Percentiles rank a stretch among this genome's conserved stretches.
Conservation (phyloP, 2,329 filamentous ascomycete genomes). For the Penicillium thymicola region DNA sequence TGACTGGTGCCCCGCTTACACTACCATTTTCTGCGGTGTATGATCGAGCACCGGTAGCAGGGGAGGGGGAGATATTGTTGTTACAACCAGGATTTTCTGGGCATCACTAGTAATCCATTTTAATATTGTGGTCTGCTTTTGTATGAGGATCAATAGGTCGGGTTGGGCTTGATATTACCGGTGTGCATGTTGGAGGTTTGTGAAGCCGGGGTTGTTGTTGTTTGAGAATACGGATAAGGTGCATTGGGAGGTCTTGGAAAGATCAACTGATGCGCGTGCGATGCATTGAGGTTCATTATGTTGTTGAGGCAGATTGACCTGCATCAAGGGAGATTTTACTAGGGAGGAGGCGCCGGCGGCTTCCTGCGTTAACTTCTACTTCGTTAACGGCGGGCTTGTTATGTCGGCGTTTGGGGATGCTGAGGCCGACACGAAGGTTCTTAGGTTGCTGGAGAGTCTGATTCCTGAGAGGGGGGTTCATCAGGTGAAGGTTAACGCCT, state of each 20-base stretch:
- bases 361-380: slow-evolving; percentile 33
- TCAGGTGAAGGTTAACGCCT: slow-evolving; percentile 27
- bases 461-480: slow-evolving; percentile 27
- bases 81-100: too few relatives aligned
- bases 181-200: slow-evolving; percentile 32
- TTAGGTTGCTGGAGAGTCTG: slow-evolving; percentile 22
- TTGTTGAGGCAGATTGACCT: slow-evolving; percentile 29
- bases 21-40: too few relatives aligned
- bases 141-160: slow-evolving; percentile 4
- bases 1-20: too few relatives aligned
- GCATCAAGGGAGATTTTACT: slow-evolving; percentile 15
- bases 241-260: slow-evolving; percentile 19
- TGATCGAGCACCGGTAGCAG: too few relatives aligned
- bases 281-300: slow-evolving; percentile 21
- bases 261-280: slow-evolving; percentile 24
- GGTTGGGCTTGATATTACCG: slow-evolving; percentile 32
- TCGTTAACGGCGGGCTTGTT: slow-evolving; percentile 30
- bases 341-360: slow-evolving; percentile 24
- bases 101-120: too few relatives aligned
- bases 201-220: slow-evolving; percentile 26
- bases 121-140: too few relatives aligned
- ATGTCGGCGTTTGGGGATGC: slow-evolving; percentile 29
- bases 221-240: slow-evolving; percentile 18
- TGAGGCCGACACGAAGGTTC: slow-evolving; percentile 21
- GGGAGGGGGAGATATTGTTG: too few relatives aligned